A percentile compares a stretch with the other conserved stretches of the same genome.
These are phyloP conservation scores for Starmerella gropengiesseri DNA, from an alignment of 805 yeast species.

Conservation along the genomic window DNA sequence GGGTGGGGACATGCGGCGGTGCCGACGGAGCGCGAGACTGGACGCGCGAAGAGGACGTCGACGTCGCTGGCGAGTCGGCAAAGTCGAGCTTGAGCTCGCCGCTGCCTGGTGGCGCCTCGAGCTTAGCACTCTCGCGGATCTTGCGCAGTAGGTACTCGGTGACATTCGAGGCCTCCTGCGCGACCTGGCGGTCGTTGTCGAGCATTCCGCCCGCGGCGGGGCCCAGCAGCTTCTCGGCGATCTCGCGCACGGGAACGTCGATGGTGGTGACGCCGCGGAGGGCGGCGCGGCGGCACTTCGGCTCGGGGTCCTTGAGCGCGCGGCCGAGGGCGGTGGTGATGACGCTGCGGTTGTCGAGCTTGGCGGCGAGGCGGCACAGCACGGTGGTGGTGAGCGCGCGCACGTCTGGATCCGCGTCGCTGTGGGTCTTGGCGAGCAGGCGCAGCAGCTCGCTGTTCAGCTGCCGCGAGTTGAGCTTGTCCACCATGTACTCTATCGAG, in stretches of 20 bases:
- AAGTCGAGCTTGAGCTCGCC: not conserved
- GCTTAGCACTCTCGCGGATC: constrained; percentile 38
- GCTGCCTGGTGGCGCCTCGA: constrained; percentile 6
- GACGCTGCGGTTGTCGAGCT: constrained; percentile 57
- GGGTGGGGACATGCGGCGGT: constrained; percentile 10
- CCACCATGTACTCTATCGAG: constrained; percentile 46
- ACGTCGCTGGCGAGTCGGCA: not conserved
- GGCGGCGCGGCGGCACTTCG: constrained; percentile 66
- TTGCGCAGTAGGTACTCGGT: constrained; percentile 51
- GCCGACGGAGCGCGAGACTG: constrained; percentile 9
- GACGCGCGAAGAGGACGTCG: not conserved
- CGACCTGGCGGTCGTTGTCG: constrained; percentile 59
- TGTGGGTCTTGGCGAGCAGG: constrained; percentile 69
- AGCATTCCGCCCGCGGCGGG: constrained; percentile 75
- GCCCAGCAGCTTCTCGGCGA: constrained; percentile 70
- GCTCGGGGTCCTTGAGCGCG: constrained; percentile 67
- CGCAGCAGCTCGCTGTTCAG: constrained; percentile 77
- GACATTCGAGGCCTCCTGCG: constrained; percentile 59
- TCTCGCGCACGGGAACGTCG: constrained; percentile 59
- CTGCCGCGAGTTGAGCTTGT: constrained; percentile 63
- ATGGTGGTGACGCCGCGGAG: constrained; percentile 62
- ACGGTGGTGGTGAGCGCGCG: constrained; percentile 66
- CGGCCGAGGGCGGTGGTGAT: constrained; percentile 78
- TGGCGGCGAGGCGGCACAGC: constrained; percentile 52
- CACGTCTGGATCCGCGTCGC: constrained; percentile 63